phyloP scores from a whole-genome alignment of 2,329 filamentous ascomycete genomes.

The Talaromyces atroroseus region DNA sequence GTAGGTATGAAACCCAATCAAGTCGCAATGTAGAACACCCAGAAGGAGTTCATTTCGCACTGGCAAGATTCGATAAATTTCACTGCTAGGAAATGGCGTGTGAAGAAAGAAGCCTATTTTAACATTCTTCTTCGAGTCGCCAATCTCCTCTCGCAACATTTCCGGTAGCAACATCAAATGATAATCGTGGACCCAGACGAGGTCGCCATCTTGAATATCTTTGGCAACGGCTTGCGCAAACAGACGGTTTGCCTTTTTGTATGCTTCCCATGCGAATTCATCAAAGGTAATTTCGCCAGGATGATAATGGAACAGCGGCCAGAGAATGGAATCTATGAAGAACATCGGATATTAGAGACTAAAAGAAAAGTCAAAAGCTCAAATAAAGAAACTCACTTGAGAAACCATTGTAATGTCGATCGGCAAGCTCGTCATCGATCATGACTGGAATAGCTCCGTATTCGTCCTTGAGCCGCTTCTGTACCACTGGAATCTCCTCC shows the following conservation, averaged over 20 bases:
- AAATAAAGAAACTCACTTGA: constrained; percentile 60
- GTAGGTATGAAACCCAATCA: constrained; percentile 95
- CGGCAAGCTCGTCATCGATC: constrained; percentile 85
- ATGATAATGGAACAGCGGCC: constrained; percentile 96
- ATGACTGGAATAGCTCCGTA: constrained; percentile 89
- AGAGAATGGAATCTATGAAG: constrained; percentile 78
- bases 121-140: constrained; percentile 72
- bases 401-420: constrained; percentile 96
- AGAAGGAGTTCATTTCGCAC: constrained; percentile 79
- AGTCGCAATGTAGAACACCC: constrained; percentile 80
- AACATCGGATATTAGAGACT: constrained; percentile 1
- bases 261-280: constrained; percentile 84
- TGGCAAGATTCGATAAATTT: constrained; percentile 90
- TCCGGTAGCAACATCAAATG: constrained; percentile 90
- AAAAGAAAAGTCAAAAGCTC: neutral
- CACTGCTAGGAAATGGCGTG: constrained; percentile 88
- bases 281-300: constrained; percentile 95
- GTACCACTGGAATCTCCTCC: constrained; percentile 68
- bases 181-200: constrained; percentile 96
- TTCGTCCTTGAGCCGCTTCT: constrained; percentile 73
- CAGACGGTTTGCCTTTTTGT: constrained; percentile 80
- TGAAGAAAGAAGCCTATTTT: constrained; percentile 97
- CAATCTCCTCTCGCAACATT: constrained; percentile 84
- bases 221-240: constrained; percentile 81
- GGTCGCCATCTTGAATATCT: constrained; percentile 81